These are phyloP conservation scores for Vigna hirtella DNA, from an alignment of 306 rosid genomes.

Conservation along the genomic window DNA sequence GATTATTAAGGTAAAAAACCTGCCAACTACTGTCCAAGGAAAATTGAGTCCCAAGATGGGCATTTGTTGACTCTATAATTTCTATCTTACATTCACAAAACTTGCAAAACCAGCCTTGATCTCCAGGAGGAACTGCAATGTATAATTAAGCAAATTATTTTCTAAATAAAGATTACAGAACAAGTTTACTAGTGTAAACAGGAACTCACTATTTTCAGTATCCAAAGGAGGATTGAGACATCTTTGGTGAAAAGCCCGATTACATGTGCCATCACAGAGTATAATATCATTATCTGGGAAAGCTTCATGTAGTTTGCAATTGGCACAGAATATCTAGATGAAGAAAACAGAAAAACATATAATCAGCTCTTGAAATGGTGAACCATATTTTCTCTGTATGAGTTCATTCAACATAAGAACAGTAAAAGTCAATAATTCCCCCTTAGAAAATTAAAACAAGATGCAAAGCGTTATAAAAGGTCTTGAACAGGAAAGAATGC, in stretches of 20 bases:
- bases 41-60: slow-evolving; percentile 87
- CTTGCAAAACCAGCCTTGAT: slow-evolving; percentile 88
- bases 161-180: slow-evolving; percentile 28
- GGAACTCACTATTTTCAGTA: slow-evolving; percentile 72
- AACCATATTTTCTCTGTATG: not conserved
- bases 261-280: slow-evolving; percentile 88
- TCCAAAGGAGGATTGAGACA: slow-evolving; percentile 91
- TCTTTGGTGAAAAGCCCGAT: slow-evolving; percentile 84
- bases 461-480: slow-evolving; percentile 15
- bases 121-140: slow-evolving; percentile 79
- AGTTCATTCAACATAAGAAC: slow-evolving; percentile 10
- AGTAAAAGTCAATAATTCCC: not conserved
- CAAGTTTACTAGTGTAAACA: slow-evolving; percentile 39
- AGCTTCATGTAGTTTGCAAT: slow-evolving; percentile 80
- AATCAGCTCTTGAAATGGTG: slow-evolving; percentile 13
- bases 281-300: slow-evolving; percentile 77
- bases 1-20: slow-evolving; percentile 55
- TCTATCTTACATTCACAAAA: slow-evolving; percentile 87
- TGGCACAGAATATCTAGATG: slow-evolving; percentile 80
- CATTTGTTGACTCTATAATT: slow-evolving; percentile 78
- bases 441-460: not conserved
- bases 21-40: slow-evolving; percentile 75
- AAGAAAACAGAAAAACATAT: slow-evolving; percentile 38
- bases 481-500: slow-evolving; percentile 6
- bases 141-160: slow-evolving; percentile 39